These are phyloP conservation scores for Cymbidium sinense DNA, from an alignment of 106 monocot genomes.

Conservation along the genomic window DNA sequence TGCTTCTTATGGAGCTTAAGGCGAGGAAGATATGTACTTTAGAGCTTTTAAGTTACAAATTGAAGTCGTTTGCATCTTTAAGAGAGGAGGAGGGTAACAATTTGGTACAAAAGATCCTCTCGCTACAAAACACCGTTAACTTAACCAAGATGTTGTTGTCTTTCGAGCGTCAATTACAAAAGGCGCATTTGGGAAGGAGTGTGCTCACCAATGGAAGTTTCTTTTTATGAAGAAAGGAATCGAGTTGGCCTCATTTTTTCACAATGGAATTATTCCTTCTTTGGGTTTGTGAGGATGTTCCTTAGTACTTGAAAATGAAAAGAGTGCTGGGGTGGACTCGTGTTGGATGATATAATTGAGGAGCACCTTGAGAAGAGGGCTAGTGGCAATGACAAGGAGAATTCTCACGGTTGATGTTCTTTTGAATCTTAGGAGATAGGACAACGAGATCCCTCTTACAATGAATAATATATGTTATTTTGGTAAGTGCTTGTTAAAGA, in stretches of 20 bases:
- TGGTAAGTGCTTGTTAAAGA: constrained; percentile 2
- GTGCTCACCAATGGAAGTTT: background rate
- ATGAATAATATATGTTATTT: constrained; percentile 5
- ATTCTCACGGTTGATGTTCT: constrained; percentile 14
- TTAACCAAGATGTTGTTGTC: background rate
- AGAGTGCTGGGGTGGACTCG: background rate
- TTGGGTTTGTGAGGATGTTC: background rate
- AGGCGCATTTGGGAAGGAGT: constrained; percentile 4
- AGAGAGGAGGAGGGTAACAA: constrained; percentile 4
- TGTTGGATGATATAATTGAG: constrained; percentile 8
- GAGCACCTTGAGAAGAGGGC: background rate
- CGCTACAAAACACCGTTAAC: background rate
- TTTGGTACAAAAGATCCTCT: background rate
- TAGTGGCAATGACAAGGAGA: background rate
- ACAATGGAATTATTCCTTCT: constrained; percentile 13
- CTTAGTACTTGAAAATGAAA: background rate
- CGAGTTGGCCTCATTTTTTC: background rate
- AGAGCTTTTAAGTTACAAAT: constrained; percentile 1
- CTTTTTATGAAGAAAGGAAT: background rate
- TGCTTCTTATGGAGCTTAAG: background rate
- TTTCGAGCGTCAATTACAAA: background rate
- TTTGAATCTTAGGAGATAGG: background rate
- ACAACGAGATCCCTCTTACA: background rate
- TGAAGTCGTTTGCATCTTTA: background rate
- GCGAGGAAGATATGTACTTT: background rate